These are phyloP conservation scores for Daedaleopsis nitida DNA, from an alignment of 768 basidiomycete species.

Conservation along the genomic window DNA sequence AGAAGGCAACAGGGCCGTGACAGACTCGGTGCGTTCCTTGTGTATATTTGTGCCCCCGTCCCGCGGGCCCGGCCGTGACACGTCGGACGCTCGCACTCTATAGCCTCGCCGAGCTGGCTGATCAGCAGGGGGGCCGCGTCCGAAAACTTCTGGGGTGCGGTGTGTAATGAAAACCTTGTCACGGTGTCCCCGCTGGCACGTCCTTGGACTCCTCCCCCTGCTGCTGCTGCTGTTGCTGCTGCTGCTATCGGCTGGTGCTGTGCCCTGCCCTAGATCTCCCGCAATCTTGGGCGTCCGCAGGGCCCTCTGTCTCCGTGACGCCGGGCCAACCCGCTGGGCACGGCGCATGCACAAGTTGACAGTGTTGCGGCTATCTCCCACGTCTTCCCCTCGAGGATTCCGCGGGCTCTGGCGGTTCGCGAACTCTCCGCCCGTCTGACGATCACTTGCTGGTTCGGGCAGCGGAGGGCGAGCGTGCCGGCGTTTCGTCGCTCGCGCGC, in stretches of 20 bases:
- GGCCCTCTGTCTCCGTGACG: too few species aligned
- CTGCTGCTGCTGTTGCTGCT: neutral
- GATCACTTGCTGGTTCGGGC: slow-evolving; percentile 10
- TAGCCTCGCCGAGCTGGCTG: neutral
- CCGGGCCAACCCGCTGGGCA: neutral
- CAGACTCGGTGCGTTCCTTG: neutral
- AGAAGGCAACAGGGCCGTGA: neutral
- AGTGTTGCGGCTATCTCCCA: neutral
- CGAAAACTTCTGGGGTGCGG: slow-evolving; percentile 22
- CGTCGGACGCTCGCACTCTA: slow-evolving; percentile 7
- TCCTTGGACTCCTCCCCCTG: neutral
- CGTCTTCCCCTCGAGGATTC: slow-evolving; percentile 17
- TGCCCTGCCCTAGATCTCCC: neutral
- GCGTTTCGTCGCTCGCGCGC: neutral
- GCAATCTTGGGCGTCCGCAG: too few species aligned
- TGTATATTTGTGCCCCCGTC: neutral
- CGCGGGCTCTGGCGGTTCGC: slow-evolving; percentile 16
- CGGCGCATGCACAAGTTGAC: too few species aligned
- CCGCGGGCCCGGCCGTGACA: neutral
- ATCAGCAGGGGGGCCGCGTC: slow-evolving; percentile 3
- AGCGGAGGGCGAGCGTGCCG: neutral
- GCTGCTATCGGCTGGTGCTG: slow-evolving; percentile 2
- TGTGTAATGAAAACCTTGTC: slow-evolving; percentile 22
- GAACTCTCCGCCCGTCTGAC: slow-evolving; percentile 20
- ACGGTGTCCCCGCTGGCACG: slow-evolving; percentile 7